These are phyloP conservation scores for carrot (Daucus carota) DNA, from an alignment of 129 eudicot genomes.

Conservation along the genomic window DH1_v3.0 NC_030382.2:36807001-36807500, in stretches of 20 bases:
- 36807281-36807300: too few relatives aligned
- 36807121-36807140: neutral
- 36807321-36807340: neutral
- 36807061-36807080: conserved; percentile 25
- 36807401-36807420: conserved; percentile 13
- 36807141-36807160: neutral
- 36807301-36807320: too few relatives aligned
- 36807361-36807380: conserved; percentile 15
- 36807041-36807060: conserved; percentile 23
- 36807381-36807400: conserved; percentile 11
- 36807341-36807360: conserved; percentile 14
- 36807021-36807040: conserved; percentile 58
- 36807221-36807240: too few relatives aligned
- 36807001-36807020: conserved; percentile 94
- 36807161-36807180: conserved; percentile 8
- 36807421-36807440: conserved; percentile 13
- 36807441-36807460: conserved; percentile 11
- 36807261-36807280: too few relatives aligned
- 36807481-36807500: conserved; percentile 12
- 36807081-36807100: conserved; percentile 34
- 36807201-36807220: too few relatives aligned
- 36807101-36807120: conserved; percentile 9
- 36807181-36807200: conserved; percentile 29
- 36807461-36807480: conserved; percentile 14
- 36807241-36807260: too few relatives aligned